Percentiles rank a stretch among this genome's conserved stretches.
Evolutionary conservation across 2,329 filamentous ascomycete genomes (phyloP).

Genomic region (Tolypocladium sp.): DNA sequence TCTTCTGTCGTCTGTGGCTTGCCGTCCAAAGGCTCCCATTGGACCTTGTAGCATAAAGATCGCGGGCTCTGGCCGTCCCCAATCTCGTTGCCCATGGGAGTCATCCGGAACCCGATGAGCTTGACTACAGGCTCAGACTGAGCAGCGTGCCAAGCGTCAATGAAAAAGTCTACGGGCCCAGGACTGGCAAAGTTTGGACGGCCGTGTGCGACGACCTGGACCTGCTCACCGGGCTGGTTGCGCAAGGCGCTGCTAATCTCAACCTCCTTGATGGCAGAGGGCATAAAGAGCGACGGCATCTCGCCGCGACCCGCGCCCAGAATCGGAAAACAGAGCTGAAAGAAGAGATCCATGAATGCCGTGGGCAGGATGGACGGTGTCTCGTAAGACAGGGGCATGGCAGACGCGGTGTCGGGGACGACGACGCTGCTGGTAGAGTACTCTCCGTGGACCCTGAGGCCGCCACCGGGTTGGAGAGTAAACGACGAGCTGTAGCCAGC

Average conservation of each 20-base stretch:
- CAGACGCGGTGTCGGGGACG: conserved; percentile 30
- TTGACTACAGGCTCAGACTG: conserved; percentile 21
- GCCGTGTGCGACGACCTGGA: conserved; percentile 17
- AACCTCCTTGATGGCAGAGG: conserved; percentile 19
- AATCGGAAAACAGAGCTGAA: conserved; percentile 29
- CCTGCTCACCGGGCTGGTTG: conserved; percentile 15
- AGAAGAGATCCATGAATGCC: conserved; percentile 33
- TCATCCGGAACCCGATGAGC: conserved; percentile 27
- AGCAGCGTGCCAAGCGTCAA: conserved; percentile 22
- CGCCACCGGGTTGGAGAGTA: conserved; percentile 4
- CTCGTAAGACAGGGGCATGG: conserved; percentile 37
- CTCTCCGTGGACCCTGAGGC: conserved; percentile 7
- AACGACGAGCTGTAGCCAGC: conserved; percentile 17
- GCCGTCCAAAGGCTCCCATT: conserved; percentile 29
- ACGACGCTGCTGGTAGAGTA: conserved; percentile 17
- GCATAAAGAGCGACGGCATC: conserved; percentile 27
- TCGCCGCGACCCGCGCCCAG: conserved; percentile 21
- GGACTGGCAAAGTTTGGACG: conserved; percentile 10
- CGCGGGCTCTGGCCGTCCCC: conserved; percentile 10
- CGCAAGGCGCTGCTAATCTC: conserved; percentile 16
- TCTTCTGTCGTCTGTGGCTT: neutral
- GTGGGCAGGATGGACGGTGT: conserved; percentile 34
- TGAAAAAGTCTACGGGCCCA: conserved; percentile 21
- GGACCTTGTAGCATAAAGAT: conserved; percentile 32
- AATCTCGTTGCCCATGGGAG: conserved; percentile 28